Evolutionary conservation across 257 asterid species (phyloP), one percentile per base, ranked within the genome.

Genomic region (Scutellaria barbata): DNA sequence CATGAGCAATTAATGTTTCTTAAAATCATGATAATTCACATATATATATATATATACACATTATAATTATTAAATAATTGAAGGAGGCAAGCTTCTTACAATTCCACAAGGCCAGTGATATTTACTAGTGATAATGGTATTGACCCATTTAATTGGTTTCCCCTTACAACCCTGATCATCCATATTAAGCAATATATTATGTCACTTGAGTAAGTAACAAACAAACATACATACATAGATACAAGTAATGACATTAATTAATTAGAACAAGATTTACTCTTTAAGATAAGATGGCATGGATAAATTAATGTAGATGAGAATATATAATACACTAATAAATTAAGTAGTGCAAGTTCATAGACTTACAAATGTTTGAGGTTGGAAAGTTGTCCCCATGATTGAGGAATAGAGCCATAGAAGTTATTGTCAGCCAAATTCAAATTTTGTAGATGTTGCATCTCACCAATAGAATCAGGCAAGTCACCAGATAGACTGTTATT

Each of bases 341-440:
- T n/a, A n/a, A n/a, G n/a, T 22, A 22, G 25, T 22, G 2, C 25
- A 22, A 22, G 2, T 11, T 0, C 17, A 10, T 46, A 1, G 33
- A 77, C 92, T 81, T 81, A 89, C 98, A 90, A 54, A 74, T 85
- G 80, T 71, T 90, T 93, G 60, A 93, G 86, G 69, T 84, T 77
- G 77, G 83, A 60, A 45, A 93, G 85, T 55, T 76, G 87, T 60
- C 87, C 90, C 98, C 95, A 93, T 12, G 89, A 77, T 10, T 76
- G 59, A 35, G 98, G 98, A 77, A 93, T 88, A 5, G 93, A 69
- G 71, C 98, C 96, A 43, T 47, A 86, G 71, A 93, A 88, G 53
- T 78, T 77, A 69, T 93, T 93, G 73, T 83, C 55, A 10, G 88
- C 93, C 63, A 93, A 82, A 72, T 90, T 85, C 83, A 93, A 79